phyloP scores from a whole-genome alignment of 202 grass and related monocot genomes.

The Elaeis oleifera region DNA sequence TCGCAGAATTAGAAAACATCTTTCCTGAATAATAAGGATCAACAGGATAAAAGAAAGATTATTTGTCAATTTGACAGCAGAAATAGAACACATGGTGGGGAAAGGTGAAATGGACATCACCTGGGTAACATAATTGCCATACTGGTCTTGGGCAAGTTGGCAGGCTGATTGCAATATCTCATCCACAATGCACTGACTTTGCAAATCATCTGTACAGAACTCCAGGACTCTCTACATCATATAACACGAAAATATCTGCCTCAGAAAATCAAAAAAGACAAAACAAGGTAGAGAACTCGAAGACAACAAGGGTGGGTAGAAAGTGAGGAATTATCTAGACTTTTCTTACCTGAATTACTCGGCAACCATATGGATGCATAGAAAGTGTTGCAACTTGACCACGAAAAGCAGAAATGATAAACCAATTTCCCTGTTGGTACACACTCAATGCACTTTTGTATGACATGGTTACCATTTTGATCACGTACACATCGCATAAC shows the following conservation, averaged over 20 bases:
- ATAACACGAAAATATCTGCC: too few relatives aligned
- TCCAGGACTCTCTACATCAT: constrained; percentile 79
- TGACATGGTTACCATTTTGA: constrained; percentile 97
- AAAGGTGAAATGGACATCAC: constrained; percentile 28
- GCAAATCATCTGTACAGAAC: constrained; percentile 64
- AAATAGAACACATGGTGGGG: neutral
- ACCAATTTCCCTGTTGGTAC: constrained; percentile 66
- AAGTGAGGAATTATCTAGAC: constrained; percentile 8
- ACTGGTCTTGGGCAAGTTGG: constrained; percentile 92
- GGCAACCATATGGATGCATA: constrained; percentile 94
- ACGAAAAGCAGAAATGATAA: constrained; percentile 73
- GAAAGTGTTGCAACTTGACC: constrained; percentile 80
- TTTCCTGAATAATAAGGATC: too few relatives aligned
- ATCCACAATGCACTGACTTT: constrained; percentile 86
- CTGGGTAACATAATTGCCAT: constrained; percentile 99
- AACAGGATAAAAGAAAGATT: neutral
- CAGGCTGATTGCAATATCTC: constrained; percentile 90
- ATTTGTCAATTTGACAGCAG: neutral
- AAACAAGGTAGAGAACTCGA: too few relatives aligned
- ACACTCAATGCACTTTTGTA: constrained; percentile 99
- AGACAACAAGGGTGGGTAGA: neutral
- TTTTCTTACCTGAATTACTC: constrained; percentile 84
- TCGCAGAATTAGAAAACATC: too few relatives aligned
- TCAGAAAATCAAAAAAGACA: too few relatives aligned
- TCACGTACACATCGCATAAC: constrained; percentile 91